Percentiles rank a stretch among this genome's conserved stretches.
Evolutionary conservation across 306 rosid species (phyloP).

Genomic region (Luffa acutangula): DNA sequence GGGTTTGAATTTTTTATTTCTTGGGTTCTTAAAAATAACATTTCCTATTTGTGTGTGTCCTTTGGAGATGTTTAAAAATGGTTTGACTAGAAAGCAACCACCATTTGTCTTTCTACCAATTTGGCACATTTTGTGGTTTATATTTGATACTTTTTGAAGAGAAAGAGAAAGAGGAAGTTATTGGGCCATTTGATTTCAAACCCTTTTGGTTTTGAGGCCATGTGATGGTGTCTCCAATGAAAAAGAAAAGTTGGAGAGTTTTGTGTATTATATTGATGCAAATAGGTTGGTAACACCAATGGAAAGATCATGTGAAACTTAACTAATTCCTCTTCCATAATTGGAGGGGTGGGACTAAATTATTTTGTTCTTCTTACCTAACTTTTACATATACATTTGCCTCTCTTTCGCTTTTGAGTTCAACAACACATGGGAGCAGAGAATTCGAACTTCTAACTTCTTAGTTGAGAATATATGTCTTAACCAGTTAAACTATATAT

Average conservation of each 20-base stretch:
- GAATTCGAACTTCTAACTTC: too few species aligned
- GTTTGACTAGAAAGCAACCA: background rate
- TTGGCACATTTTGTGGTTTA: slow-evolving; percentile 7
- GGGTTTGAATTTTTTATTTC: background rate
- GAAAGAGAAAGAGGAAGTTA: too few species aligned
- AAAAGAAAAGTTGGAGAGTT: background rate
- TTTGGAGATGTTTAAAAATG: slow-evolving; percentile 2
- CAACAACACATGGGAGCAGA: too few species aligned
- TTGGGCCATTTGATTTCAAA: too few species aligned
- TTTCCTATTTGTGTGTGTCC: slow-evolving; percentile 2
- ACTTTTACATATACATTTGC: background rate
- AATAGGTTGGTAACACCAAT: background rate
- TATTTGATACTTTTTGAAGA: background rate
- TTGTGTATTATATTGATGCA: background rate
- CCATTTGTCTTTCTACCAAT: background rate
- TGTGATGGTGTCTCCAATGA: background rate
- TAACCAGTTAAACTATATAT: too few species aligned
- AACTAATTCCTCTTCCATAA: background rate
- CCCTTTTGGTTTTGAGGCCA: background rate
- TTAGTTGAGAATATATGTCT: too few species aligned
- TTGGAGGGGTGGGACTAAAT: background rate
- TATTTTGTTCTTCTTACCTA: background rate
- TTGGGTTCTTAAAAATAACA: background rate
- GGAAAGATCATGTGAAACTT: background rate
- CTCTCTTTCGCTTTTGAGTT: too few species aligned